Evolutionary conservation across 1,284 basidiomycete species (phyloP), one percentile per base, ranked within the genome.

Genomic region (Cerrena zonata): DNA sequence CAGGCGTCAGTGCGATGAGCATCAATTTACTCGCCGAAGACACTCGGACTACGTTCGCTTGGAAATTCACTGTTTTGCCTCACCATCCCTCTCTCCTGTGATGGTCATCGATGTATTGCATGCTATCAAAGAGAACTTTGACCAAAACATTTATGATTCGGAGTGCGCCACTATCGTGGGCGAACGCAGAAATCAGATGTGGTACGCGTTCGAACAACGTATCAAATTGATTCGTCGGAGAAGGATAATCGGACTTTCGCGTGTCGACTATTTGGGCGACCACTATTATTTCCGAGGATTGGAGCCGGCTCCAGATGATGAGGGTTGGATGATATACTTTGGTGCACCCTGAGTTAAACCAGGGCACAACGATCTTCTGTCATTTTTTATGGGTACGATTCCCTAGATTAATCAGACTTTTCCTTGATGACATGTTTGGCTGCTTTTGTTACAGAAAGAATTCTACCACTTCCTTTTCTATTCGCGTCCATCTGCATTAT

Each of bases 311-410:
- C 69, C 73, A 24, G 70, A 75, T 49, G 68, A 69, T 21, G 70
- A 74, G 23, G 78, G 75, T 1, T 82, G 79, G 76, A 67, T 79
- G 53, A 63, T 82, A 58, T 76, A 72, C 54, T 61, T 78, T 42
- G 77, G 75, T 18, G 60, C 69, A 21, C 63, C 63, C n/a, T 55
- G 47, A 40, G 39, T 18, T 18, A n/a, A n/a, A 10, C 10, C n/a
- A n/a, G n/a, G n/a, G n/a, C n/a, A n/a, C n/a, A n/a, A n/a, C n/a
- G n/a, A n/a, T n/a, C n/a, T n/a, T n/a, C n/a, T n/a, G n/a, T n/a
- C n/a, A n/a, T n/a, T n/a, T n/a, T n/a, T n/a, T n/a, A n/a, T n/a
- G n/a, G n/a, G n/a, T n/a, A n/a, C n/a, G n/a, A n/a, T n/a, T n/a
- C n/a, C n/a, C n/a, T n/a, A n/a, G n/a, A n/a, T n/a, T n/a, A n/a